phyloP scores from a whole-genome alignment of 352 stramenopile species.

The Phytophthora capsici region DNA sequence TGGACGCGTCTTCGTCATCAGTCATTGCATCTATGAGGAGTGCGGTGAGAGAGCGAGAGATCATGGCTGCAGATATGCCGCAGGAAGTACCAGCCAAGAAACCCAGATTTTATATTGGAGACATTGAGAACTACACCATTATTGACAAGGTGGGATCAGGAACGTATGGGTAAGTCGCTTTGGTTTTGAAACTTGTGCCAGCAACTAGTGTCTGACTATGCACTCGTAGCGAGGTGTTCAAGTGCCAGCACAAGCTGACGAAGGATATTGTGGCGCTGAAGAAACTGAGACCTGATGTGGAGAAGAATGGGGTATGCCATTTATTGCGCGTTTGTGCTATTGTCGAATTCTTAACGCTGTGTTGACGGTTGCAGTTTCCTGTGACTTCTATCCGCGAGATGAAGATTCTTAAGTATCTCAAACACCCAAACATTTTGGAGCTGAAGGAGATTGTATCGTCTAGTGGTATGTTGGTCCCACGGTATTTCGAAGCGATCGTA shows the following conservation, averaged over 20 bases:
- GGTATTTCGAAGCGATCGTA: slow-evolving; percentile 2
- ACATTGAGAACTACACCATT: slow-evolving; percentile 89
- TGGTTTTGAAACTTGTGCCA: background rate
- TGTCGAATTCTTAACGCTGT: background rate
- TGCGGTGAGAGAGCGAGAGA: slow-evolving; percentile 76
- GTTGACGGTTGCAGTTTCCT: slow-evolving; percentile 76
- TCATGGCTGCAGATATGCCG: slow-evolving; percentile 56
- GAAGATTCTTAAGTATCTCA: slow-evolving; percentile 97
- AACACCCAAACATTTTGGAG: slow-evolving; percentile 95
- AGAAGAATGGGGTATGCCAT: slow-evolving; percentile 84
- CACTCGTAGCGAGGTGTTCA: slow-evolving; percentile 80
- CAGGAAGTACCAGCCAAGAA: slow-evolving; percentile 48
- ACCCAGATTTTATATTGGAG: slow-evolving; percentile 80
- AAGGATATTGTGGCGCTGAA: slow-evolving; percentile 90
- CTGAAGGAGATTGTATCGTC: slow-evolving; percentile 96
- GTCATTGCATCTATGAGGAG: slow-evolving; percentile 77
- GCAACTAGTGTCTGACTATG: slow-evolving; percentile 6
- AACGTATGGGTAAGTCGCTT: slow-evolving; percentile 76
- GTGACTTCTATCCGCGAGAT: slow-evolving; percentile 97
- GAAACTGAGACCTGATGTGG: slow-evolving; percentile 83
- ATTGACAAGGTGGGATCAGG: slow-evolving; percentile 89
- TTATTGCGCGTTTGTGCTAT: background rate
- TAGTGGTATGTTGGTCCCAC: slow-evolving; percentile 44
- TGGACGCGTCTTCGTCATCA: slow-evolving; percentile 53
- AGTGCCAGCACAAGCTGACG: slow-evolving; percentile 87